These are phyloP conservation scores for Xylaria nigripes DNA, from an alignment of 495 filamentous ascomycete species.

Conservation along the genomic window DNA sequence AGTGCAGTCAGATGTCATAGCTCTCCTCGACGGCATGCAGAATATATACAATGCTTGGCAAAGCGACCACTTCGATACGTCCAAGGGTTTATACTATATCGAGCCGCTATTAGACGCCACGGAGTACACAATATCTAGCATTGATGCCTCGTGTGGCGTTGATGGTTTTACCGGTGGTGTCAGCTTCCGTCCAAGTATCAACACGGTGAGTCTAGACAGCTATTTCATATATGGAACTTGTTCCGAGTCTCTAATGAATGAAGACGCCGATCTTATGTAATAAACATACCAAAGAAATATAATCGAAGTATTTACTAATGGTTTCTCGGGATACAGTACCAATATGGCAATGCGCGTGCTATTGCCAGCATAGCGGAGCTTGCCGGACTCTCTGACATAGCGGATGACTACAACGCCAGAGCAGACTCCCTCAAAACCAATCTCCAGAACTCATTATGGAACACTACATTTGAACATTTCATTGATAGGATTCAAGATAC, in stretches of 20 bases:
- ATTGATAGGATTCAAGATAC: constrained; percentile 26
- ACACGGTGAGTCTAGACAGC: constrained; percentile 12
- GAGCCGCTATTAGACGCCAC: constrained; percentile 26
- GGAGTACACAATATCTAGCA: constrained; percentile 28
- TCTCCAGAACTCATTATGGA: constrained; percentile 24
- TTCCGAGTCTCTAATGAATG: background rate
- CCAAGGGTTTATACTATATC: constrained; percentile 23
- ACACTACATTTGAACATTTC: constrained; percentile 27
- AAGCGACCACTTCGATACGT: constrained; percentile 15
- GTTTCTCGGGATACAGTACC: constrained; percentile 14
- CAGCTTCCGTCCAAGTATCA: constrained; percentile 27
- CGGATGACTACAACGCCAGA: constrained; percentile 14
- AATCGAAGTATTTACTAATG: background rate
- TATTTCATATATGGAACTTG: no score
- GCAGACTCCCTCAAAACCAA: constrained; percentile 16
- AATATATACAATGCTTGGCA: constrained; percentile 13
- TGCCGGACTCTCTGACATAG: constrained; percentile 14
- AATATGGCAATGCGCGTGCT: constrained; percentile 26
- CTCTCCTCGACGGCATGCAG: constrained; percentile 20
- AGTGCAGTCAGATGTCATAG: constrained; percentile 12
- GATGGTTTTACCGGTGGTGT: constrained; percentile 26
- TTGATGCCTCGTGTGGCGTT: constrained; percentile 17
- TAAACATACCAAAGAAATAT: background rate
- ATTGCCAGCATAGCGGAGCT: constrained; percentile 24
- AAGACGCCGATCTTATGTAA: no score